Percentiles rank a stretch among this genome's conserved stretches.
Conservation (phyloP, 1,284 basidiomycete species). For the Exobasidium rhododendri region DNA sequence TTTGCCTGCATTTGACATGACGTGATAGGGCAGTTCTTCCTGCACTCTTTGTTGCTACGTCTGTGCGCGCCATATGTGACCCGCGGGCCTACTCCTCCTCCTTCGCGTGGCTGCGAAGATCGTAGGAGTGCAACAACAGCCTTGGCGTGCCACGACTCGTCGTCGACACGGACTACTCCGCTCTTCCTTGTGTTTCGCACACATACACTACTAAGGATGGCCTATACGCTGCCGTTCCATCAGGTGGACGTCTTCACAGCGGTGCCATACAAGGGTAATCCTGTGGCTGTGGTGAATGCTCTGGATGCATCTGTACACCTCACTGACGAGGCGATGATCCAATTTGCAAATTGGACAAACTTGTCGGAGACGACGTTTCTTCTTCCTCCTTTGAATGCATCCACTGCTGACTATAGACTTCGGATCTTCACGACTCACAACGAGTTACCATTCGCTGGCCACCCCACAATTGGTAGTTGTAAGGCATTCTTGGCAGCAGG, state of each 20-base stretch:
- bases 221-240: slow-evolving; percentile 25
- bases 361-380: slow-evolving; percentile 47
- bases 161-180: too few relatives aligned
- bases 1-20: too few relatives aligned
- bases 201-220: too few relatives aligned
- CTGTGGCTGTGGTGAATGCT: slow-evolving; percentile 38
- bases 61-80: too few relatives aligned
- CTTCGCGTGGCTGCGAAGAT: too few relatives aligned
- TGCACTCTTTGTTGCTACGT: too few relatives aligned
- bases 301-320: slow-evolving; percentile 10
- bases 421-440: slow-evolving; percentile 40
- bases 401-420: slow-evolving; percentile 32
- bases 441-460: slow-evolving; percentile 46
- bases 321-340: slow-evolving; percentile 25
- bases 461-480: slow-evolving; percentile 44
- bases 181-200: too few relatives aligned
- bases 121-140: too few relatives aligned
- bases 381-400: slow-evolving; percentile 19
- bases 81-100: too few relatives aligned
- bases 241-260: slow-evolving; percentile 43
- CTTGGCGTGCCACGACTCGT: too few relatives aligned
- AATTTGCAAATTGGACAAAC: slow-evolving; percentile 46
- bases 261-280: slow-evolving; percentile 35
- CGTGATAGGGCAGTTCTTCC: too few relatives aligned
- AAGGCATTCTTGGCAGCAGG: slow-evolving; percentile 22